Base-by-base conservation (phyloP, 1,139 yeast species). In the Yamadazyma dushanensis region DNA sequence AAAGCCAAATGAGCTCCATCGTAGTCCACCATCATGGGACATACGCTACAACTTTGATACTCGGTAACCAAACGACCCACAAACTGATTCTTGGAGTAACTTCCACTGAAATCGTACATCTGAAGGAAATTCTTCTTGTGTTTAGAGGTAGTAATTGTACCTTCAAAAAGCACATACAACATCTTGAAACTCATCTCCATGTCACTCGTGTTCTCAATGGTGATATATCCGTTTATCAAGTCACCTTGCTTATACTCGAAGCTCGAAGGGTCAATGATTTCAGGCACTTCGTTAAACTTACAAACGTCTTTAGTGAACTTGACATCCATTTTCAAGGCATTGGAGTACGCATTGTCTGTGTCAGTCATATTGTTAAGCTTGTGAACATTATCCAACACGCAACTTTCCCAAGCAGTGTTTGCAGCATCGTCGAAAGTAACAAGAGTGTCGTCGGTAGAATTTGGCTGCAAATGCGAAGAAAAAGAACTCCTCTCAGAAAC, bases 71-170 rank as follows among this genome's bases (percentile, higher is more conserved):
- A 49, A n/a, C 73, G 43, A 44, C 59, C 56, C 22, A 69, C 56
- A 28, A 53, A 45, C 4, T 29, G 24, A 1, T 56, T 63, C 23
- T 51, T 53, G 40, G 61, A 60, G 61, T 63, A 68, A 25, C 70
- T 60, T 2, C 71, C 74, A 28, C 57, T 53, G 38, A 68, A 67
- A 44, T 70, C 76, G 46, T 63, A 66, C 74, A 70, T 69, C 40
- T 70, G 70, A 42, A 70, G 50, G 37, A 63, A 63, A 35, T 56
- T 60, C 27, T 50, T 51, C 24, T 49, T 34, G 17, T 42, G 44
- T 2, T 16, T 24, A 14, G 32, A 19, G 54, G 59, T 17, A 10
- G 39, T 48, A 44, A 58, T 49, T 23, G 50, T 54, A 1, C 75
- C 75, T 47, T 70, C 74, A 33, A 70, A 65, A 14, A 68, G 50